phyloP scores from a whole-genome alignment of 139 green algal species.

The Chlorella sp. region DNA sequence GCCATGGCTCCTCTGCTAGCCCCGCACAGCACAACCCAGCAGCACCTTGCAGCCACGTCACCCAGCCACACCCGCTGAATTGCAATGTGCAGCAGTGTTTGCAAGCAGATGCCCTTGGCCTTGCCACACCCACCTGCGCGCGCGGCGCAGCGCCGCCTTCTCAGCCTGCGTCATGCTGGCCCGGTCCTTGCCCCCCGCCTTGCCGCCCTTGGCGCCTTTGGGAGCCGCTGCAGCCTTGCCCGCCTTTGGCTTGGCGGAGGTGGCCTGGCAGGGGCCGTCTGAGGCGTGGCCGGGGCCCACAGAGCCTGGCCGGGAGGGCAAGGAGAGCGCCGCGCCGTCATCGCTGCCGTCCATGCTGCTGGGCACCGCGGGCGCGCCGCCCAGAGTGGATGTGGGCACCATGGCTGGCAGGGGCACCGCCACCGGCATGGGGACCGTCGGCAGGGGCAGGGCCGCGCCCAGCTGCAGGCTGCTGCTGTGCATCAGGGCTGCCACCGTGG shows the following conservation, averaged over 20 bases:
- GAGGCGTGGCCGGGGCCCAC: neutral
- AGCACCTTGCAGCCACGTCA: no score
- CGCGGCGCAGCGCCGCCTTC: conserved; percentile 6
- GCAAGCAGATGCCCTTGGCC: neutral
- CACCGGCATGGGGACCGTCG: neutral
- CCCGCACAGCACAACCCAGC: no score
- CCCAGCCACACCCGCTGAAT: no score
- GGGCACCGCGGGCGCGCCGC: no score
- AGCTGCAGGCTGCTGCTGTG: neutral
- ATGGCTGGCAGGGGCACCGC: neutral
- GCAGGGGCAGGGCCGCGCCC: neutral
- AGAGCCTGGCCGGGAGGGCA: neutral
- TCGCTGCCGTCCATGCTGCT: neutral
- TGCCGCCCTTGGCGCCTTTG: neutral
- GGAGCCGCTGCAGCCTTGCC: neutral
- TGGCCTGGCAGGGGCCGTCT: neutral
- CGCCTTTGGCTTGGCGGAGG: neutral
- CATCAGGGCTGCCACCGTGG: neutral
- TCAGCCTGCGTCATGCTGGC: no score
- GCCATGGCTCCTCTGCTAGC: no score
- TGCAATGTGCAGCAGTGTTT: no score
- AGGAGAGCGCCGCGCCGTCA: neutral
- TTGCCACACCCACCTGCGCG: neutral
- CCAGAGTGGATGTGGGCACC: neutral
- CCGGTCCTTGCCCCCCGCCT: neutral